Base-by-base conservation (phyloP, 495 filamentous ascomycete species). In the Platismatia glauca region DNA sequence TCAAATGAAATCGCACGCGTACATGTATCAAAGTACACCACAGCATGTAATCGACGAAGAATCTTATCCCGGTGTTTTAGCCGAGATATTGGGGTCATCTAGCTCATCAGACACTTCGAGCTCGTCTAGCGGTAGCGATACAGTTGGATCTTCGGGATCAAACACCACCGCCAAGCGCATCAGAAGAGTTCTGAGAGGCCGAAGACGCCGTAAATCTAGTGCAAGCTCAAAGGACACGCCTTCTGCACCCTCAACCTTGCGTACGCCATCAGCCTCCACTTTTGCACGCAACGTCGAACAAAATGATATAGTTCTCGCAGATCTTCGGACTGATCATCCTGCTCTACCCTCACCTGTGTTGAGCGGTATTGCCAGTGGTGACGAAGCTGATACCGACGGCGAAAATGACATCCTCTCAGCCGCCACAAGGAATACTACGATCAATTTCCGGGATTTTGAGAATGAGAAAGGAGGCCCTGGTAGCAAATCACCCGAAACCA, bases 31-130 rank as follows among this genome's bases (percentile, higher is more conserved):
- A 63, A 92, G 90, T 67, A 94, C 88, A 11, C 91, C 91, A 16
- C 90, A 95, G 70, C 84, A 89, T 63, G 86, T 93, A 55, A 91
- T 95, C 64, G 91, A 96, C 64, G 88, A 93, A 71, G 89, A 94
- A 69, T 86, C 89, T 0, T 86, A 89, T 56, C 91, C 91, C 6
- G 91, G 91, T 61, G 82, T 93, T 0, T 77, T 91, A n/a, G 87
- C 87, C 12, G 86, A 88, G 33, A 88, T 91, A 68, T 79, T 95
- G 71, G 84, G 89, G 66, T 82, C 82, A 24, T 89, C 87, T 7
- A 84, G 80, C 66, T 81, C 79, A 22, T 89, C 86, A 1, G 75
- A 81, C 58, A 78, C 80, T 62, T 78, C 81, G 15, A 76, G 70
- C 70, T 78, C 68, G n/a, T 81, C 78, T 16, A 88, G 83, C 29